A percentile compares a stretch with the other conserved stretches of the same genome.
These are phyloP conservation scores for Acorus calamus DNA, from an alignment of 106 monocot genomes.

Conservation along the genomic window DNA sequence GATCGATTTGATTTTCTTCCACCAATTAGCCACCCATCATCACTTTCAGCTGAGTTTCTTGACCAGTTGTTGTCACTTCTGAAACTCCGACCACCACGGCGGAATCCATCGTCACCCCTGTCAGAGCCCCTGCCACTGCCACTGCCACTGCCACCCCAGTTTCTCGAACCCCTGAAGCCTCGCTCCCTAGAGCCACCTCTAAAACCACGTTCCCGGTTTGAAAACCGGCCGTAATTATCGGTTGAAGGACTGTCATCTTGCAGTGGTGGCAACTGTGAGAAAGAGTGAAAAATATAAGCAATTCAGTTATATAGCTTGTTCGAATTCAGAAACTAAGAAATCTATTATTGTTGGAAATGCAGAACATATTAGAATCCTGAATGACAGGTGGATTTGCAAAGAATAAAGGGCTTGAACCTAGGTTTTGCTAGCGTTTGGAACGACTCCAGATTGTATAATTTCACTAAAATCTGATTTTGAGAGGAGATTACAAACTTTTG, in stretches of 20 bases:
- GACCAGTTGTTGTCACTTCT: slow-evolving; percentile 53
- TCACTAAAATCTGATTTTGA: too few species aligned
- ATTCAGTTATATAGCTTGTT: not conserved
- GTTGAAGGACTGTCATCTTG: slow-evolving; percentile 87
- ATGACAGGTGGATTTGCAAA: too few species aligned
- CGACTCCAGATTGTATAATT: too few species aligned
- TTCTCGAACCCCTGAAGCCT: slow-evolving; percentile 21
- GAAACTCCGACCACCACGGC: slow-evolving; percentile 59
- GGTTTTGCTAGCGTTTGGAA: too few species aligned
- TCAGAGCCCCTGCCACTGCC: slow-evolving; percentile 24
- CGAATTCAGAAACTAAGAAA: not conserved
- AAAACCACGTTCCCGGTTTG: slow-evolving; percentile 34
- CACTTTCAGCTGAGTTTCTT: slow-evolving; percentile 25
- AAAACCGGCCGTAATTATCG: slow-evolving; percentile 73
- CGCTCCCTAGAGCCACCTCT: slow-evolving; percentile 25
- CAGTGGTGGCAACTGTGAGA: slow-evolving; percentile 72
- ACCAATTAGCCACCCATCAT: slow-evolving; percentile 52
- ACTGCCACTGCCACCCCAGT: slow-evolving; percentile 25
- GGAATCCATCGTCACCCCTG: slow-evolving; percentile 40
- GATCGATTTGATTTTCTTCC: slow-evolving; percentile 41
- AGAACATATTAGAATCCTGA: too few species aligned
- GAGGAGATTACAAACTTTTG: too few species aligned
- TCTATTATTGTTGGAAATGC: too few species aligned
- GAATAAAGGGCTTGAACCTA: too few species aligned
- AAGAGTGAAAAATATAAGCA: not conserved